phyloP scores from a whole-genome alignment of 2,329 filamentous ascomycete genomes.

The Tothia fuscella region DNA sequence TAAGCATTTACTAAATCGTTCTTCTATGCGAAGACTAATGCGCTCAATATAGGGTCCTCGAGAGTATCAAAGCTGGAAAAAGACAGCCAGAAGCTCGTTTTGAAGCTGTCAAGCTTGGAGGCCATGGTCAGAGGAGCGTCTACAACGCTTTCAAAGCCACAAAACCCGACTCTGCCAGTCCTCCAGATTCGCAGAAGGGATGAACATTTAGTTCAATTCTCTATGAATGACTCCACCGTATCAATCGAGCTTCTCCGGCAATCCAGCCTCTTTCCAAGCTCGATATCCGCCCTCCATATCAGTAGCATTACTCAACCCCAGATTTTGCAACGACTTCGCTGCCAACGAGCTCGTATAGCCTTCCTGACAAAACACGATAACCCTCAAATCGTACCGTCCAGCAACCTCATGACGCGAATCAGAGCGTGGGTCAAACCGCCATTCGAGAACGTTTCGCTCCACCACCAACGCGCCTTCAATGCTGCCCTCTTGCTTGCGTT shows the following conservation, averaged over 20 bases:
- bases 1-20: constrained; percentile 22
- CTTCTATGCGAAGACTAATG: constrained; percentile 12
- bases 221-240: too few species aligned
- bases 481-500: background rate
- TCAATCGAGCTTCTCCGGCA: too few species aligned
- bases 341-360: constrained; percentile 6
- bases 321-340: background rate
- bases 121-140: constrained; percentile 6
- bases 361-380: constrained; percentile 1
- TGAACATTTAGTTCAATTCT: too few species aligned
- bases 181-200: too few species aligned
- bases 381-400: background rate
- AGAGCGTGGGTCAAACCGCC: constrained; percentile 1
- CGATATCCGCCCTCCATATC: background rate
- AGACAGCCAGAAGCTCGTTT: constrained; percentile 66
- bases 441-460: constrained; percentile 6
- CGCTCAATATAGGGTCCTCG: constrained; percentile 53
- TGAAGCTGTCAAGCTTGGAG: constrained; percentile 16
- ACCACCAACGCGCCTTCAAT: background rate
- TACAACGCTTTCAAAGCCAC: constrained; percentile 1
- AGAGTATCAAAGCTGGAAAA: constrained; percentile 65
- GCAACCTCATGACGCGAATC: constrained; percentile 2
- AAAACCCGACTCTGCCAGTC: constrained; percentile 3
- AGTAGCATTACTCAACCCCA: background rate
- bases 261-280: background rate